These are phyloP conservation scores for Annulohypoxylon moriforme DNA, from an alignment of 495 filamentous ascomycete species.

Conservation along the genomic window DNA sequence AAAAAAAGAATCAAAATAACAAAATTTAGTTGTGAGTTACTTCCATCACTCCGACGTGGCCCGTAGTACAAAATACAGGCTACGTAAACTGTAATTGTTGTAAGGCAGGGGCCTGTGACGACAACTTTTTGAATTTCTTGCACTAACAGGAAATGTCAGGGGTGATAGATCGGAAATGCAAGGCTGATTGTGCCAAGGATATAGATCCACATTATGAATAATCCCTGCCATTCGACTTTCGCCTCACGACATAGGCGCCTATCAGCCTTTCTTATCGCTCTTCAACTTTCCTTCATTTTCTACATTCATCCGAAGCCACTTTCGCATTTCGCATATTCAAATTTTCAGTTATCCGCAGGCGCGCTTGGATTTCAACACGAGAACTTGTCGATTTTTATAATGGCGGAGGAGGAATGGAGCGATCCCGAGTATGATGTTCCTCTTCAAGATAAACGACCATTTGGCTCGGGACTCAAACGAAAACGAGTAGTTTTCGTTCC, in stretches of 20 bases:
- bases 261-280: constrained; percentile 19
- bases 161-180: constrained; percentile 37
- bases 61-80: not conserved
- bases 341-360: not conserved
- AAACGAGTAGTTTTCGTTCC: constrained; percentile 86
- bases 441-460: constrained; percentile 77
- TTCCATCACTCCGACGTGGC: constrained; percentile 27
- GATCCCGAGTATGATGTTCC: constrained; percentile 69
- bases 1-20: not conserved
- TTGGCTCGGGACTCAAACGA: constrained; percentile 80
- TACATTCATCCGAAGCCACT: constrained; percentile 3
- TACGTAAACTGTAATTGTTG: constrained; percentile 13
- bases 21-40: constrained; percentile 24
- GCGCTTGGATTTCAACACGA: not conserved
- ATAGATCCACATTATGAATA: not conserved
- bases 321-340: too few species aligned
- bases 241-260: constrained; percentile 21
- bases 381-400: not conserved
- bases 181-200: constrained; percentile 25
- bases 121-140: constrained; percentile 23
- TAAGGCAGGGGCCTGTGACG: constrained; percentile 32
- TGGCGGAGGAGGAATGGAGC: constrained; percentile 41
- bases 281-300: constrained; percentile 17
- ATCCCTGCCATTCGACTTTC: constrained; percentile 21
- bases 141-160: constrained; percentile 16